Base-by-base conservation (phyloP, 106 monocot species). In the Ottelia alismoides region DNA sequence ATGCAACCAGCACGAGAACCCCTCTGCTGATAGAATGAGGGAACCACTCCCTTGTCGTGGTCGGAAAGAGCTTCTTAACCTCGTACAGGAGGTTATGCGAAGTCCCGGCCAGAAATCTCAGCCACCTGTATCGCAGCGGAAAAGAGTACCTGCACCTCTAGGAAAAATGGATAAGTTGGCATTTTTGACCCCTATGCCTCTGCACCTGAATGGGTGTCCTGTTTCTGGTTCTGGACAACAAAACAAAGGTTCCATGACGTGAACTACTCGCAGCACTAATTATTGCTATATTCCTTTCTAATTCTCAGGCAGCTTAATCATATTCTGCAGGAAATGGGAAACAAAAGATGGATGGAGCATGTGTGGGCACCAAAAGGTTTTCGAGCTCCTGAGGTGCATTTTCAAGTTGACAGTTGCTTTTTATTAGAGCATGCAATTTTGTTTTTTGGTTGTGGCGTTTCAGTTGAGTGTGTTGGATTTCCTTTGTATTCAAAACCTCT, bases 321-420 rank as follows among this genome's bases (percentile, higher is more conserved):
- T 43, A 7, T 14, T 35, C 35, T 62, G 27, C 52, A 88, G 93
- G 74, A 27, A 65, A 71, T 22, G 81, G 72, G n/a, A 89, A 76
- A 49, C 72, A 65, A 12, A 89, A 79, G 60, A 89, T 63, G 57
- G 96, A 98, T 71, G 96, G 96, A 51, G 82, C 96, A 20, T 98
- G 96, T 77, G 96, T 85, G 66, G 96, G 96, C 51, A 98, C 96
- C 0, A 89, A 89, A 56, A 89, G 96, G 20, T n/a, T 98, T 98
- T 56, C 72, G 96, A 61, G 96, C 96, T 69, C 96, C 96, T 47
- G 96, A 98, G 79, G 96, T 98, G 31, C 16, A 7, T 43, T 7
- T n/a, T n/a, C n/a, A n/a, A n/a, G n/a, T n/a, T n/a, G n/a, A n/a
- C n/a, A n/a, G n/a, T n/a, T n/a, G n/a, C n/a, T n/a, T n/a, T n/a